Conservation (phyloP, 352 stramenopile genomes). For the Phytophthora capsici region DNA sequence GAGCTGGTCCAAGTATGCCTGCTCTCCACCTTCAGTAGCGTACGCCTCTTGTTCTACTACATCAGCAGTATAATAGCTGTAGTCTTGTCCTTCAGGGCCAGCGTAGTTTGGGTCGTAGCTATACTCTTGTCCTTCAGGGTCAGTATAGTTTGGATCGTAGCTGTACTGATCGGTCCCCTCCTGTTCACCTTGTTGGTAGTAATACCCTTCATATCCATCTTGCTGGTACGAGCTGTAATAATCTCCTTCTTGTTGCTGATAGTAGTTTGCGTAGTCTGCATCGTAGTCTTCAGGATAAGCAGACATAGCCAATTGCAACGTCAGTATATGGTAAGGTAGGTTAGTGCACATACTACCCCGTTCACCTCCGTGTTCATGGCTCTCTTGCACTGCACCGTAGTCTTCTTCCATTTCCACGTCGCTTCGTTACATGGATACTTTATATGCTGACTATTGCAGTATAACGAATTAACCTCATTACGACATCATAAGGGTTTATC, state of each 20-base stretch:
- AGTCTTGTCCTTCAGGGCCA: conserved; percentile 7
- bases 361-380: conserved; percentile 5
- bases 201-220: conserved; percentile 15
- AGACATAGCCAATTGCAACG: not conserved
- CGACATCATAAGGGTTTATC: too few relatives aligned
- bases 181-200: conserved; percentile 10
- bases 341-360: not conserved
- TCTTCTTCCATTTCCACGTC: conserved; percentile 16
- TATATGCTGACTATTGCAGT: not conserved
- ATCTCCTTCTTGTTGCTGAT: conserved; percentile 7
- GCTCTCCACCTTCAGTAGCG: conserved; percentile 14
- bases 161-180: not conserved
- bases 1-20: conserved; percentile 33
- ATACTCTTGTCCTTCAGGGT: not conserved
- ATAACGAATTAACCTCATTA: not conserved
- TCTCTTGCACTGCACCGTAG: not conserved
- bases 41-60: conserved; percentile 9
- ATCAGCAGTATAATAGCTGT: conserved; percentile 20
- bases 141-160: conserved; percentile 12
- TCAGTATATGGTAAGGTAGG: not conserved
- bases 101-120: not conserved
- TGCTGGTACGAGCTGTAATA: conserved; percentile 13
- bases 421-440: conserved; percentile 5
- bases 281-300: conserved; percentile 28
- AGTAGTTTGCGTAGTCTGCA: conserved; percentile 17